Evolutionary conservation across 768 basidiomycete genomes (phyloP).

Genomic region (Daedaleopsis nitida): DNA sequence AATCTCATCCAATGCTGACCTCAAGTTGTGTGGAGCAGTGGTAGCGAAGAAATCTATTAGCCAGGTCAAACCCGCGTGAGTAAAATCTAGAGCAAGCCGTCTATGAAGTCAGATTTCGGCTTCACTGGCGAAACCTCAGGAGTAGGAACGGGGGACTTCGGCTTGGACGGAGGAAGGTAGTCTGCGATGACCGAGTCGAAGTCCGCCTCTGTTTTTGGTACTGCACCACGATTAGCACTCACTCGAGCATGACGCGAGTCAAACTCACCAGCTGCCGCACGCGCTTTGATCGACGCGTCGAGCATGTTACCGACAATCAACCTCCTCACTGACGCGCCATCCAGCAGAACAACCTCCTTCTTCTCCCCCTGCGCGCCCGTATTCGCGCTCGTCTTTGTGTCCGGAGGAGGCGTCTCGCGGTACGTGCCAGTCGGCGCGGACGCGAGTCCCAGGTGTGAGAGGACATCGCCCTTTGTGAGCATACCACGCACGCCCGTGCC

Average conservation of each 20-base stretch:
- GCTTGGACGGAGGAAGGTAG: constrained; percentile 53
- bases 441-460: constrained; percentile 83
- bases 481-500: constrained; percentile 92
- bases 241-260: not conserved
- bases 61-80: not conserved
- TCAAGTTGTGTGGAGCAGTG: constrained; percentile 38
- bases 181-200: constrained; percentile 79
- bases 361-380: constrained; percentile 32
- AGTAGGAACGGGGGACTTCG: constrained; percentile 13
- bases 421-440: constrained; percentile 76
- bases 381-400: constrained; percentile 36
- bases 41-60: constrained; percentile 8
- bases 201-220: constrained; percentile 43
- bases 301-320: constrained; percentile 65
- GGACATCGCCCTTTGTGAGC: constrained; percentile 95
- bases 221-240: constrained; percentile 32
- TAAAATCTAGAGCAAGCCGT: constrained; percentile 23
- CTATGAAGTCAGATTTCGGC: constrained; percentile 24
- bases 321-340: constrained; percentile 64
- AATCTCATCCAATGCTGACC: no score
- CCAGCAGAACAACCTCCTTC: constrained; percentile 46
- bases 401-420: constrained; percentile 45
- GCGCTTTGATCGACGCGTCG: constrained; percentile 53
- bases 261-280: constrained; percentile 43
- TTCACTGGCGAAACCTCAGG: constrained; percentile 14